Evolutionary conservation across 768 basidiomycete species (phyloP).

Genomic region (Lactarius pseudohatsudake): DNA sequence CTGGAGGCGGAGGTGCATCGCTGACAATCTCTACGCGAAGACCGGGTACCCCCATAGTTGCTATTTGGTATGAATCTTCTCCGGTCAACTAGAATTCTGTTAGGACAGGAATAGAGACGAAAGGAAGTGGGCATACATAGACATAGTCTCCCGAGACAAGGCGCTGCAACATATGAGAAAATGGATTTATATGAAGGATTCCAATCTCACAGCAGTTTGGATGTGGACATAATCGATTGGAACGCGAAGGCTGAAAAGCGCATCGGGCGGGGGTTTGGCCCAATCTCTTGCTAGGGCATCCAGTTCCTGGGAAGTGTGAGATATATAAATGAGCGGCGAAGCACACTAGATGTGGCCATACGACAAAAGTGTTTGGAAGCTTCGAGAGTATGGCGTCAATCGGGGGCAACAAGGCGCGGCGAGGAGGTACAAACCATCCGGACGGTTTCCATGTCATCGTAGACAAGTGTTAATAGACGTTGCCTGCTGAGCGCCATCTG

Average conservation of each 20-base stretch:
- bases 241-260: slow-evolving; percentile 70
- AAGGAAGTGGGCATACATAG: slow-evolving; percentile 52
- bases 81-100: slow-evolving; percentile 57
- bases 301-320: slow-evolving; percentile 56
- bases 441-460: slow-evolving; percentile 85
- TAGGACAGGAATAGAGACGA: slow-evolving; percentile 23
- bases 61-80: slow-evolving; percentile 88
- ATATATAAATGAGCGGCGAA: slow-evolving; percentile 12
- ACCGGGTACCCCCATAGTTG: slow-evolving; percentile 79
- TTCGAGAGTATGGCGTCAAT: slow-evolving; percentile 33
- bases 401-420: slow-evolving; percentile 1
- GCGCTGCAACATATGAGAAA: slow-evolving; percentile 45
- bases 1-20: slow-evolving; percentile 81
- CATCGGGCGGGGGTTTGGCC: slow-evolving; percentile 84
- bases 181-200: slow-evolving; percentile 18
- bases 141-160: slow-evolving; percentile 81
- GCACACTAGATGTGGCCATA: slow-evolving; percentile 38
- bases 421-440: slow-evolving; percentile 51
- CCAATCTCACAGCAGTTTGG: slow-evolving; percentile 68
- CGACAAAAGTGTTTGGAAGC: slow-evolving; percentile 68
- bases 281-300: slow-evolving; percentile 79
- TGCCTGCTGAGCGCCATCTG: slow-evolving; percentile 72
- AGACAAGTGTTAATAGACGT: slow-evolving; percentile 77
- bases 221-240: slow-evolving; percentile 87
- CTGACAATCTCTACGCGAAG: slow-evolving; percentile 83